Conservation (phyloP, 192 early-diverging fungal genomes). For the Umbelopsis sp. region DNA sequence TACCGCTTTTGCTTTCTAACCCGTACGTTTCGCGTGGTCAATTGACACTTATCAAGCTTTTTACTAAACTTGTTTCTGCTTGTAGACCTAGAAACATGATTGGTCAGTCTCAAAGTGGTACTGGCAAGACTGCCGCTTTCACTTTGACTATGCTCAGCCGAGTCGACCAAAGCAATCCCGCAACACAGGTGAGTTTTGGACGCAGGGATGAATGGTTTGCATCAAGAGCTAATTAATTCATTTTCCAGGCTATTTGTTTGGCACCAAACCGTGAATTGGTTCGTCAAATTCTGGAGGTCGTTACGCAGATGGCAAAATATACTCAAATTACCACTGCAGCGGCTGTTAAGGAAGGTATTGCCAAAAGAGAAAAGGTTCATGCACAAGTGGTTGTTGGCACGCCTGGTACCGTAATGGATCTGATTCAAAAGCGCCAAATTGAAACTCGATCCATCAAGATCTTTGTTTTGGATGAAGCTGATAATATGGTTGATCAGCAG, state of each 20-base stretch:
- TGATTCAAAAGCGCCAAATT: conserved; percentile 68
- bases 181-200: conserved; percentile 59
- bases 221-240: not conserved
- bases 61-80: not conserved
- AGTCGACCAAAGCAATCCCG: conserved; percentile 67
- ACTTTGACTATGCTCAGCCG: conserved; percentile 90
- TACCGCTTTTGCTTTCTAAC: conserved; percentile 84
- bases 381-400: conserved; percentile 93
- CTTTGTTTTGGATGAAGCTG: conserved; percentile 98
- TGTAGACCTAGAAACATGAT: conserved; percentile 91
- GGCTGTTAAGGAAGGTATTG: conserved; percentile 75
- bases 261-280: conserved; percentile 94
- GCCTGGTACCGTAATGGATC: conserved; percentile 86
- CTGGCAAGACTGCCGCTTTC: conserved; percentile 97
- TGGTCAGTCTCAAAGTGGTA: conserved; percentile 97
- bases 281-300: conserved; percentile 91
- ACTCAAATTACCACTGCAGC: conserved; percentile 74
- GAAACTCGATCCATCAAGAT: conserved; percentile 67
- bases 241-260: conserved; percentile 74
- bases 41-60: not conserved
- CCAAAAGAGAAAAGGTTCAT: conserved; percentile 61
- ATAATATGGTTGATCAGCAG: conserved; percentile 93
- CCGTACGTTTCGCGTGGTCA: conserved; percentile 56
- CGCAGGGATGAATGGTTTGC: not conserved
- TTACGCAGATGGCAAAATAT: conserved; percentile 90